A percentile compares a stretch with the other conserved stretches of the same genome.
phyloP scores from a whole-genome alignment of 1,284 basidiomycete genomes.

The Boletus mariae region DNA sequence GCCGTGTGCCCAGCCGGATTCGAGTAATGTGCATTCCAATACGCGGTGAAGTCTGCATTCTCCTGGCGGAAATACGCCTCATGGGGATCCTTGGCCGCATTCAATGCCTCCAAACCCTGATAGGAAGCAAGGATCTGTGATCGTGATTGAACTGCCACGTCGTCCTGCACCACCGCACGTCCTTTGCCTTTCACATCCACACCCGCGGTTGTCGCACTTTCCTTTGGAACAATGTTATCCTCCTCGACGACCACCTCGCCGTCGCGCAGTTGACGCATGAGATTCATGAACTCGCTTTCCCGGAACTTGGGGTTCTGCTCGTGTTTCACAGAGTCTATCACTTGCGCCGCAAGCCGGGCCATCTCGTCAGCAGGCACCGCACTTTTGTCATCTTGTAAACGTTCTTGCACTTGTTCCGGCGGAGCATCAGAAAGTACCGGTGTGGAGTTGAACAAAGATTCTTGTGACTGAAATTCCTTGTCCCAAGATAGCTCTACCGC shows the following conservation, averaged over 20 bases:
- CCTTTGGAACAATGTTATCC: constrained; percentile 68
- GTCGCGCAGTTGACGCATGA: constrained; percentile 86
- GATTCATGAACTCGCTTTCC: constrained; percentile 81
- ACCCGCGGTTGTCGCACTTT: constrained; percentile 19
- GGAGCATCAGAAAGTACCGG: neutral
- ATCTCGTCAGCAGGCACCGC: constrained; percentile 54
- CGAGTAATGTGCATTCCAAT: constrained; percentile 44
- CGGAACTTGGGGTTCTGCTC: constrained; percentile 84
- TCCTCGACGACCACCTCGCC: constrained; percentile 82
- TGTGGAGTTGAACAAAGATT: constrained; percentile 32
- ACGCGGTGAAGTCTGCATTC: constrained; percentile 61
- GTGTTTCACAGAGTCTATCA: constrained; percentile 66
- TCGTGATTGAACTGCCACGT: constrained; percentile 8
- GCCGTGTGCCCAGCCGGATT: constrained; percentile 11
- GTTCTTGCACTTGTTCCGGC: constrained; percentile 5
- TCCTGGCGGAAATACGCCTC: constrained; percentile 71
- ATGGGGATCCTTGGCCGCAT: constrained; percentile 46
- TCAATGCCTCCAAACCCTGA: constrained; percentile 22
- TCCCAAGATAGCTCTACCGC: constrained; percentile 55
- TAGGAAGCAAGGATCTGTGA: constrained; percentile 7
- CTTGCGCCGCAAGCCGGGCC: constrained; percentile 68
- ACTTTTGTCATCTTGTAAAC: constrained; percentile 17
- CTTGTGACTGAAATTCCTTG: constrained; percentile 58
- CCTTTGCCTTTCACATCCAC: constrained; percentile 67
- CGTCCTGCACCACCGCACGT: constrained; percentile 35